Evolutionary conservation across 352 stramenopile genomes (phyloP).

Genomic region (Albugo laibachii): DNA sequence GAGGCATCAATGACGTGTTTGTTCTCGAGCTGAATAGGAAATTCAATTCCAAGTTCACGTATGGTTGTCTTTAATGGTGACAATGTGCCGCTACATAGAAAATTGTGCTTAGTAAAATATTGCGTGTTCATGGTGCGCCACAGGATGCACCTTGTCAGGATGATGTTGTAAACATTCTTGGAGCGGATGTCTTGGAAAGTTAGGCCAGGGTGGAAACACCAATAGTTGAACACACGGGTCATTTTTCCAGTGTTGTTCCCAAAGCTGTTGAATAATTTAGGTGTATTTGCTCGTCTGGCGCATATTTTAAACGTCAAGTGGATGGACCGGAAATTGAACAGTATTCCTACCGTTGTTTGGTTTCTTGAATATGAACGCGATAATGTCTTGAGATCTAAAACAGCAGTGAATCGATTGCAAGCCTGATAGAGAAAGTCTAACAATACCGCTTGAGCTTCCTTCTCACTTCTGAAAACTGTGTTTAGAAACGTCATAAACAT

Average conservation of each 20-base stretch:
- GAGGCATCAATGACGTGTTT: conserved; percentile 88
- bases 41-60: conserved; percentile 92
- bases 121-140: background rate
- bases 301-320: background rate
- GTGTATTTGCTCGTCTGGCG: conserved; percentile 14
- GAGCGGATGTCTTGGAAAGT: conserved; percentile 89
- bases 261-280: conserved; percentile 20
- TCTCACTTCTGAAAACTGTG: conserved; percentile 72
- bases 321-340: conserved; percentile 9
- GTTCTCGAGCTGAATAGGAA: conserved; percentile 93
- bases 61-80: conserved; percentile 91
- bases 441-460: conserved; percentile 41
- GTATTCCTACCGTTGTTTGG: conserved; percentile 38
- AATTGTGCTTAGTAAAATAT: background rate
- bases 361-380: conserved; percentile 79
- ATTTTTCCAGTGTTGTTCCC: conserved; percentile 26
- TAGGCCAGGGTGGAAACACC: conserved; percentile 95
- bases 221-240: conserved; percentile 91
- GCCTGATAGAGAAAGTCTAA: background rate
- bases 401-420: background rate
- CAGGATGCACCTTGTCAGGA: conserved; percentile 46
- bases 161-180: conserved; percentile 81
- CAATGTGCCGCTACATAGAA: conserved; percentile 83
- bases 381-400: conserved; percentile 51
- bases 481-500: conserved; percentile 62